These are phyloP conservation scores for Tillandsia leiboldiana DNA, from an alignment of 176 grass and related monocot genomes.

Conservation along the genomic window DNA sequence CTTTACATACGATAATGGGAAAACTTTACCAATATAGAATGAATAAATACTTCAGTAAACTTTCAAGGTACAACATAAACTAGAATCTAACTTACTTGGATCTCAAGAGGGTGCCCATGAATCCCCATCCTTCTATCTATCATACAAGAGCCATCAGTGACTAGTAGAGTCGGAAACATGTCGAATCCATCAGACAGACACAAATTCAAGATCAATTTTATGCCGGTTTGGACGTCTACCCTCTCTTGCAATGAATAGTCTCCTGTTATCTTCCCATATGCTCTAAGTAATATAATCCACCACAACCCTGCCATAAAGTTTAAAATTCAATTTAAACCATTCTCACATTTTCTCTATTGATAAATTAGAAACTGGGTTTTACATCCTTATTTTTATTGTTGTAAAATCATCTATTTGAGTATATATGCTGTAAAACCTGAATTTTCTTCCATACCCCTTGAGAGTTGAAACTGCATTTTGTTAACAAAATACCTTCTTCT, in stretches of 20 bases:
- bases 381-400: not conserved
- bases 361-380: not conserved
- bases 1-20: too few species aligned
- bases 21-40: too few species aligned
- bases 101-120: conserved; percentile 86
- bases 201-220: conserved; percentile 61
- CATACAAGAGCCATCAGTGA: conserved; percentile 87
- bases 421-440: too few species aligned
- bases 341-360: too few species aligned
- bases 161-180: conserved; percentile 76
- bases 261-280: conserved; percentile 76
- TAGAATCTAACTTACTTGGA: conserved; percentile 41
- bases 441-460: too few species aligned
- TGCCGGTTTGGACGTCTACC: conserved; percentile 75
- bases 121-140: conserved; percentile 83
- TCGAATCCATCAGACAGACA: conserved; percentile 80
- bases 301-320: conserved; percentile 44
- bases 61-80: too few species aligned
- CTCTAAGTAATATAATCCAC: conserved; percentile 85
- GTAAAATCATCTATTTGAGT: too few species aligned
- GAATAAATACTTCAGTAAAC: too few species aligned
- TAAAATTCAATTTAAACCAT: not conserved
- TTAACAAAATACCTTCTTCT: too few species aligned
- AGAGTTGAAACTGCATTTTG: too few species aligned
- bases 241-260: conserved; percentile 56